phyloP scores from a whole-genome alignment of 139 green algal genomes.

The Micractinium sp. region DNA sequence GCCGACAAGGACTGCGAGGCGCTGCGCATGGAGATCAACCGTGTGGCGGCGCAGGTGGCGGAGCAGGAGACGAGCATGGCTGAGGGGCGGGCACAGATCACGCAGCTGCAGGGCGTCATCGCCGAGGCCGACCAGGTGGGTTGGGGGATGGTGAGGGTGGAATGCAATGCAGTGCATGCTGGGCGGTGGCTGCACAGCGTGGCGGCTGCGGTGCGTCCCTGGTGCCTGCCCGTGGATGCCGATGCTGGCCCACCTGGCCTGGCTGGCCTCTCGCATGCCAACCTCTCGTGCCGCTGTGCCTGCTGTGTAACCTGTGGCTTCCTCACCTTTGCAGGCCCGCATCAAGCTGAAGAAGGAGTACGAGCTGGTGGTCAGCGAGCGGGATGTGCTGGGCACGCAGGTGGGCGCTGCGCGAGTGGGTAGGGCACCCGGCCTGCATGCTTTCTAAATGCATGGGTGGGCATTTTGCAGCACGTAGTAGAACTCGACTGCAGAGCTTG shows the following conservation, averaged over 20 bases:
- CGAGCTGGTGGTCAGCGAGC: constrained; percentile 87
- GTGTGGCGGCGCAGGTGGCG: constrained; percentile 27
- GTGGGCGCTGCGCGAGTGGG: not conserved
- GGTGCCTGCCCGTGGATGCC: too few relatives aligned
- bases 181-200: too few relatives aligned
- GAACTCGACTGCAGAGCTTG: too few relatives aligned
- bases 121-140: constrained; percentile 75
- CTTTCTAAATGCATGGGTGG: too few relatives aligned
- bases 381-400: constrained; percentile 81
- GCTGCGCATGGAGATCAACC: constrained; percentile 81
- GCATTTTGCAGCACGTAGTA: too few relatives aligned
- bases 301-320: not conserved
- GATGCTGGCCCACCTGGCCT: not conserved
- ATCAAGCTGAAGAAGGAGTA: constrained; percentile 89
- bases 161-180: too few relatives aligned
- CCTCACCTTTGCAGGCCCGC: constrained; percentile 61
- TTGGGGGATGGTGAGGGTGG: not conserved
- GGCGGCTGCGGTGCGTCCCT: too few relatives aligned
- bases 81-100: constrained; percentile 73
- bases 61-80: constrained; percentile 80
- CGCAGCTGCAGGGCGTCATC: constrained; percentile 88
- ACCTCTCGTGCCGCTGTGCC: too few relatives aligned
- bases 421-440: too few relatives aligned
- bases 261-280: not conserved
- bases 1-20: constrained; percentile 93